Evolutionary conservation across 306 rosid species (phyloP).

Genomic region (Cucurbita argyrosperma): DNA sequence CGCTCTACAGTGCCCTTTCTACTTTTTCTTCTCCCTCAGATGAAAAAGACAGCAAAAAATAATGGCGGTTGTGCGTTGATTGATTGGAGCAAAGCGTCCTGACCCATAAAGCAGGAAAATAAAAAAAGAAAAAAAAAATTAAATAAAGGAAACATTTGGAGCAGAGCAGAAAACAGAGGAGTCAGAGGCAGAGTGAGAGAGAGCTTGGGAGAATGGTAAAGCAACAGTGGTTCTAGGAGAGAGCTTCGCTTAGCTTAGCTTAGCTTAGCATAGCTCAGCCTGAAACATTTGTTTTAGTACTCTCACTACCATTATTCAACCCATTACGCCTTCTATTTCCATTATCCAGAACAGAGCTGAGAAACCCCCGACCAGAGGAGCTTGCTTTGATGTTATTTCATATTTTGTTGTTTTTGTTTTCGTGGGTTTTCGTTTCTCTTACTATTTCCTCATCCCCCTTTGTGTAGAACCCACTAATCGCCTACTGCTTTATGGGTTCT

Average conservation of each 20-base stretch:
- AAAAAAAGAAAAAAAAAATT: neutral
- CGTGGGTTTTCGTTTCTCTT: neutral
- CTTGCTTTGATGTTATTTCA: neutral
- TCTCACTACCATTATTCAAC: neutral
- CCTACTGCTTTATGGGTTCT: constrained; percentile 12
- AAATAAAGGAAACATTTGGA: constrained; percentile 5
- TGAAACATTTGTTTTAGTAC: neutral
- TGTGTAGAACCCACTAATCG: neutral
- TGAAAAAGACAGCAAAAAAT: constrained; percentile 52
- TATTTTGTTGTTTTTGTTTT: neutral
- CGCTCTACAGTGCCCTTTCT: constrained; percentile 13
- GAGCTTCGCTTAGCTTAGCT: neutral
- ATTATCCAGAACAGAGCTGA: constrained; percentile 23
- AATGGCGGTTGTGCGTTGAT: constrained; percentile 74
- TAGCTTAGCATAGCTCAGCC: neutral
- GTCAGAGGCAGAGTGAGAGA: constrained; percentile 5
- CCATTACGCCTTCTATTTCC: constrained; percentile 23
- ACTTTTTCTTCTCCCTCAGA: constrained; percentile 15
- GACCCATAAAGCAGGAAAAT: neutral
- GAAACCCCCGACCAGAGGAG: neutral
- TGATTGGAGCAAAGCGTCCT: constrained; percentile 29
- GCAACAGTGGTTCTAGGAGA: constrained; percentile 21
- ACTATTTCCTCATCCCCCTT: neutral
- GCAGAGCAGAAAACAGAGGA: constrained; percentile 11
- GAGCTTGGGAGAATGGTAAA: constrained; percentile 9